Evolutionary conservation across 2,329 filamentous ascomycete species (phyloP).

Genomic region (Aspergillus sergii): DNA sequence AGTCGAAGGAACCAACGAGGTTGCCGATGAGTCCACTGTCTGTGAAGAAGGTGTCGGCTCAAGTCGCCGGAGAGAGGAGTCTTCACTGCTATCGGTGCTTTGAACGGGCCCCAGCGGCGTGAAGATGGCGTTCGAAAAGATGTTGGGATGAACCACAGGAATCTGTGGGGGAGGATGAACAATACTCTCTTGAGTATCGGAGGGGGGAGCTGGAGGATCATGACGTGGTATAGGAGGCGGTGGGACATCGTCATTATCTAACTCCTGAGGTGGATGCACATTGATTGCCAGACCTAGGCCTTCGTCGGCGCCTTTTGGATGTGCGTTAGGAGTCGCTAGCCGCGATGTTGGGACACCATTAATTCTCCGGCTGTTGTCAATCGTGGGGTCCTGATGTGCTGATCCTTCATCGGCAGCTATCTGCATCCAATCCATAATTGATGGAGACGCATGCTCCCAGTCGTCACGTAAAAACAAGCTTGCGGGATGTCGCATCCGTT

Average conservation of each 20-base stretch:
- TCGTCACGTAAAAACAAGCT: conserved; percentile 50
- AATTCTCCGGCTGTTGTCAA: conserved; percentile 11
- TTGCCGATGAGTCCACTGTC: conserved; percentile 40
- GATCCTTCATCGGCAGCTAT: conserved; percentile 44
- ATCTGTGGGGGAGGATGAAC: neutral
- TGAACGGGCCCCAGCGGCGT: conserved; percentile 26
- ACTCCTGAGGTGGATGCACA: conserved; percentile 34
- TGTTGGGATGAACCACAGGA: conserved; percentile 10
- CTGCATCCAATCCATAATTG: conserved; percentile 53
- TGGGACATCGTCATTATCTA: conserved; percentile 23
- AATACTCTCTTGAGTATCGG: conserved; percentile 16
- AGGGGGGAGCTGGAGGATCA: conserved; percentile 15
- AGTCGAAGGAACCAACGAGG: conserved; percentile 38
- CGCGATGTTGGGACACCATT: conserved; percentile 32
- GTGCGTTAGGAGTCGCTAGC: conserved; percentile 18
- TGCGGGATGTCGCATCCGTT: conserved; percentile 37
- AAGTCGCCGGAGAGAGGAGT: conserved; percentile 37
- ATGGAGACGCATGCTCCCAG: conserved; percentile 53
- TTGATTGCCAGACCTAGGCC: conserved; percentile 51
- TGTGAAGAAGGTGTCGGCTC: conserved; percentile 33
- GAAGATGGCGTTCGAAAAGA: conserved; percentile 14
- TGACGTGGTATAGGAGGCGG: conserved; percentile 41
- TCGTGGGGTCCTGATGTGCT: conserved; percentile 39
- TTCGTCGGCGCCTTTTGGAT: conserved; percentile 32
- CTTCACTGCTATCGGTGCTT: conserved; percentile 38